A percentile compares a stretch with the other conserved stretches of the same genome.
phyloP scores from a whole-genome alignment of 2,329 filamentous ascomycete genomes.

The Talaromyces atroroseus region DNA sequence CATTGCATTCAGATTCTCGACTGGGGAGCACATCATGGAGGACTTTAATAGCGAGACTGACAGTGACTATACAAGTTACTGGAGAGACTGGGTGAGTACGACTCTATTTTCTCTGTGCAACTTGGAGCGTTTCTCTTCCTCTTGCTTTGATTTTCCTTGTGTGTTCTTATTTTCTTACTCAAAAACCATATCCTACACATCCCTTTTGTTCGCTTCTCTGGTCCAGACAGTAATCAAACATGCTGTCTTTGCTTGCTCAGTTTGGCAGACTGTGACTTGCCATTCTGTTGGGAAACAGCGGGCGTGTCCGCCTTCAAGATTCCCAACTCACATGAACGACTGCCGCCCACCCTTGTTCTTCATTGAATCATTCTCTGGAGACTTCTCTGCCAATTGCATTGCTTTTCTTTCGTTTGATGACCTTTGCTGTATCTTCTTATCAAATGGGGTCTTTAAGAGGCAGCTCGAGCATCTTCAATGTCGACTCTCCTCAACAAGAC shows the following conservation, averaged over 20 bases:
- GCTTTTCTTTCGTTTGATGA: background rate
- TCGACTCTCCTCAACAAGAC: background rate
- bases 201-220: background rate
- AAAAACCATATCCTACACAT: background rate
- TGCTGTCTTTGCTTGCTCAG: background rate
- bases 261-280: background rate
- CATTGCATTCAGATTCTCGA: background rate
- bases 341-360: background rate
- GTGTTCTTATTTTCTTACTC: background rate
- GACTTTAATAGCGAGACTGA: conserved; percentile 97
- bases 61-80: conserved; percentile 98
- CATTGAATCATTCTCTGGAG: background rate
- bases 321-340: background rate
- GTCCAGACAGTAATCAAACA: background rate
- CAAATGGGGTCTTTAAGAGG: background rate
- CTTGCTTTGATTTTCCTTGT: background rate
- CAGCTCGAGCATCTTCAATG: conserved; percentile 8
- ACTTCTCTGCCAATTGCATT: background rate
- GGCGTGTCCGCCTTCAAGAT: background rate
- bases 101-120: conserved; percentile 3
- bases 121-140: background rate
- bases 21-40: conserved; percentile 63
- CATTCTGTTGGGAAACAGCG: background rate
- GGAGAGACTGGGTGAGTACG: conserved; percentile 91
- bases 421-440: background rate